Conservation (phyloP, 306 rosid species). For the Nissolia schottii region DNA sequence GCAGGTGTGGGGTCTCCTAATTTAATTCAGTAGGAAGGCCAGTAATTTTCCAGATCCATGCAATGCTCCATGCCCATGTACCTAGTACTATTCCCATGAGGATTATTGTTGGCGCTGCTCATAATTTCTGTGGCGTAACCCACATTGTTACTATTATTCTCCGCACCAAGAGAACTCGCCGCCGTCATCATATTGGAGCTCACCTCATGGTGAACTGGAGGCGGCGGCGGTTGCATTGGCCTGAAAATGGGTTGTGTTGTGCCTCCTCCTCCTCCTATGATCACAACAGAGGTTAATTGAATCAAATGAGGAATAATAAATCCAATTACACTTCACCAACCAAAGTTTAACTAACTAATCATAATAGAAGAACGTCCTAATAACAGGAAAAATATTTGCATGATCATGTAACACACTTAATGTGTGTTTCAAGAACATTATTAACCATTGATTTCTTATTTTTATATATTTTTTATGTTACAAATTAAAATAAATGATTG, state of each 20-base stretch:
- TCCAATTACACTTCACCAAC: too few relatives aligned
- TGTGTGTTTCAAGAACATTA: too few relatives aligned
- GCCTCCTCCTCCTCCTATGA: background rate
- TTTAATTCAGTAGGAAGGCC: constrained; percentile 58
- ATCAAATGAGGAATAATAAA: too few relatives aligned
- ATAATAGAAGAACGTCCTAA: too few relatives aligned
- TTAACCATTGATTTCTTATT: too few relatives aligned
- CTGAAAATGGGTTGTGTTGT: constrained; percentile 34
- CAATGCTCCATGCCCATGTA: constrained; percentile 66
- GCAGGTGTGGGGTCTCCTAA: background rate
- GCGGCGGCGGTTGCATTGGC: constrained; percentile 27
- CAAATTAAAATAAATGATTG: too few relatives aligned
- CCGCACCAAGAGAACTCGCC: constrained; percentile 32
- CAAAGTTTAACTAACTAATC: too few relatives aligned
- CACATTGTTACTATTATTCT: too few relatives aligned
- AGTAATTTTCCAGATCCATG: constrained; percentile 75
- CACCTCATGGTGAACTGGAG: constrained; percentile 27
- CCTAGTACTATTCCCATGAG: constrained; percentile 41
- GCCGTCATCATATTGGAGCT: constrained; percentile 39
- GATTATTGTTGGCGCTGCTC: constrained; percentile 35
- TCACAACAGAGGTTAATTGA: too few relatives aligned
- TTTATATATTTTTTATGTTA: too few relatives aligned
- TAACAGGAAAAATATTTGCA: too few relatives aligned
- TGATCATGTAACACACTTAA: too few relatives aligned
- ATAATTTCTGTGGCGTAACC: constrained; percentile 58